These are phyloP conservation scores for Ceriops zippeliana DNA, from an alignment of 345 rosid genomes.

Conservation along the genomic window DNA sequence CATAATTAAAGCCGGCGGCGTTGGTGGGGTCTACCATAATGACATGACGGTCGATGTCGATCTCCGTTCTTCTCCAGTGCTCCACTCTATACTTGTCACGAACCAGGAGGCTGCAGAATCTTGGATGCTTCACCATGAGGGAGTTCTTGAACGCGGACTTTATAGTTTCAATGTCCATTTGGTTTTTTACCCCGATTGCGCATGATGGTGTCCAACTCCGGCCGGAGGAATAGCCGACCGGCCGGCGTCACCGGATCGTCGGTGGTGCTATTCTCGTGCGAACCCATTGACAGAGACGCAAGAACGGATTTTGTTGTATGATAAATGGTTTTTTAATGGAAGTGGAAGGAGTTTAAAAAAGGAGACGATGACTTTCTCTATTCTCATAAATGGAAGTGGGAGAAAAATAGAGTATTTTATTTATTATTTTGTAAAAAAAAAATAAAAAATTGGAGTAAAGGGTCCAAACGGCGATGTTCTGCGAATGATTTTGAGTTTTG, in stretches of 20 bases:
- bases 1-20: background rate
- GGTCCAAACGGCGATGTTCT: too few relatives aligned
- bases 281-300: conserved; percentile 6
- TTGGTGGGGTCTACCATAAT: conserved; percentile 16
- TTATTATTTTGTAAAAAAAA: too few relatives aligned
- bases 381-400: too few relatives aligned
- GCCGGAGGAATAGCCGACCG: conserved; percentile 52
- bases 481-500: too few relatives aligned
- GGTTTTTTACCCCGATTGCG: conserved; percentile 31
- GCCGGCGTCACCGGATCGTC: conserved; percentile 54
- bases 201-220: conserved; percentile 41
- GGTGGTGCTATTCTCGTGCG: conserved; percentile 13
- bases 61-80: conserved; percentile 42
- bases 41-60: conserved; percentile 42
- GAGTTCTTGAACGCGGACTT: conserved; percentile 31
- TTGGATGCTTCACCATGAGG: conserved; percentile 43
- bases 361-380: too few relatives aligned
- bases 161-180: conserved; percentile 23
- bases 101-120: conserved; percentile 49
- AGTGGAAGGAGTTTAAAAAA: too few relatives aligned
- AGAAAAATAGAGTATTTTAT: too few relatives aligned
- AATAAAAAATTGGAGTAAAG: too few relatives aligned
- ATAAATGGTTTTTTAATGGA: too few relatives aligned
- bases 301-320: background rate
- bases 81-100: conserved; percentile 43